These are phyloP conservation scores for Ceratocystis cacaofunesta DNA, from an alignment of 2,329 filamentous ascomycete species.

Conservation along the genomic window DNA sequence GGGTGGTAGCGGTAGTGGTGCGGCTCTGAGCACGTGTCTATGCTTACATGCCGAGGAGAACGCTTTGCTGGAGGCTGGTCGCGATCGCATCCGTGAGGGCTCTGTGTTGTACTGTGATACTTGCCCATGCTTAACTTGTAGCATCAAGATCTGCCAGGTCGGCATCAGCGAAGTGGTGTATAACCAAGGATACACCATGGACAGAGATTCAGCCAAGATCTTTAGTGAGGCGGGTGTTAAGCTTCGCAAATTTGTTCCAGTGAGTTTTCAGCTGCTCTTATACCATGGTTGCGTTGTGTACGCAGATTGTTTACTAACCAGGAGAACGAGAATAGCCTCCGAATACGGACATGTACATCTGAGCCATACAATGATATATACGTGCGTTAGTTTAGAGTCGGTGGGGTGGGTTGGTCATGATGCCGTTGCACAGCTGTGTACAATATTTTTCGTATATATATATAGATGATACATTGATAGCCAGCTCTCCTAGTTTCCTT, in stretches of 20 bases:
- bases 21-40: conserved; percentile 69
- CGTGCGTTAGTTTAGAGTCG: not conserved
- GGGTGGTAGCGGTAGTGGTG: conserved; percentile 47
- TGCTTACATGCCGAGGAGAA: conserved; percentile 99
- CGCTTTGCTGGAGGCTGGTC: conserved; percentile 80
- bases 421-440: not conserved
- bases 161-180: conserved; percentile 94
- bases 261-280: conserved; percentile 31
- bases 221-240: conserved; percentile 71
- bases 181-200: conserved; percentile 88
- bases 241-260: conserved; percentile 75
- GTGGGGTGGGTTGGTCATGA: not conserved
- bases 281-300: not conserved
- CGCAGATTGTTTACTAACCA: not conserved
- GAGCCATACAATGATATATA: conserved; percentile 25
- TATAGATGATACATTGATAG: too few species aligned
- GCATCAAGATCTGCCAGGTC: conserved; percentile 95
- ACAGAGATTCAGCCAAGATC: conserved; percentile 65
- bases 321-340: conserved; percentile 33
- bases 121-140: conserved; percentile 92
- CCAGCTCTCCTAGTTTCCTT: not conserved
- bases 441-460: not conserved
- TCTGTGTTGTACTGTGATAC: conserved; percentile 87
- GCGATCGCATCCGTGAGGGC: conserved; percentile 72
- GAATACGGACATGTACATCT: conserved; percentile 49